Percentiles rank a stretch among this genome's conserved stretches.
Conservation (phyloP, 306 rosid genomes). For the peach (Prunus persica) region Prunus_persica_NCBIv2 NC_034016.1:8448501-8449000, state of each 20-base stretch:
- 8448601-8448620: background rate
- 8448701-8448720: background rate
- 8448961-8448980: constrained; percentile 81
- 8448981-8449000: constrained; percentile 63
- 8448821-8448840: background rate
- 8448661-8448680: background rate
- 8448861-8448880: background rate
- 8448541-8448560: background rate
- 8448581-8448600: background rate
- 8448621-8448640: background rate
- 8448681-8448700: background rate
- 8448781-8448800: background rate
- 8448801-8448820: background rate
- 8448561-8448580: background rate
- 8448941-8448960: constrained; percentile 63
- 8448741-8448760: background rate
- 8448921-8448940: constrained; percentile 47
- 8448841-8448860: background rate
- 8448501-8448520: too few species aligned
- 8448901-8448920: background rate
- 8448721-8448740: background rate
- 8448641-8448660: too few species aligned
- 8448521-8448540: background rate
- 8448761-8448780: background rate
- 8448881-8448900: background rate